Conservation (phyloP, 331 rosid species). For the Erythrophleum ivorense region DNA sequence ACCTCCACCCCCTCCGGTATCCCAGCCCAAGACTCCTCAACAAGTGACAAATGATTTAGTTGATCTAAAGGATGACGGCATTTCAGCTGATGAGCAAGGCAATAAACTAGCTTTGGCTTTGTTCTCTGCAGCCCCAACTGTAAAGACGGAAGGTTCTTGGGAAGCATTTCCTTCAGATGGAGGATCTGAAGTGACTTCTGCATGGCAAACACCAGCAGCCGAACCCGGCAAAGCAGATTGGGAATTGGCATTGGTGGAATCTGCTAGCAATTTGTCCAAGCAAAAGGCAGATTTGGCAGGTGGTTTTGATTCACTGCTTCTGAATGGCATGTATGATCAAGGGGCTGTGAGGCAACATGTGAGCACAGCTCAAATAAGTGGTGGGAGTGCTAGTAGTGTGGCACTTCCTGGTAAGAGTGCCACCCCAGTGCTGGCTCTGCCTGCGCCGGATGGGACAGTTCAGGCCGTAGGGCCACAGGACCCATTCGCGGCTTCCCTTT, state of each 20-base stretch:
- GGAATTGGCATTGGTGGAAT: conserved; percentile 87
- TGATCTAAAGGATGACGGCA: conserved; percentile 66
- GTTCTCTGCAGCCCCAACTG: conserved; percentile 62
- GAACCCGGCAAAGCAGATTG: conserved; percentile 85
- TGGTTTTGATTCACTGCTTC: conserved; percentile 77
- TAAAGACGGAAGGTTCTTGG: conserved; percentile 73
- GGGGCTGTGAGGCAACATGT: conserved; percentile 91
- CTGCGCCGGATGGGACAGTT: conserved; percentile 90
- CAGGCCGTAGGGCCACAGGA: conserved; percentile 75
- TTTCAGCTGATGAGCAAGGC: conserved; percentile 82
- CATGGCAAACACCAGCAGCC: conserved; percentile 86
- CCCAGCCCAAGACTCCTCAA: conserved; percentile 47
- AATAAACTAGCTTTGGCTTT: conserved; percentile 79
- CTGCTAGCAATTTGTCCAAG: conserved; percentile 61
- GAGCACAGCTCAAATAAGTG: conserved; percentile 64
- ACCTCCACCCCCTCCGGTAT: conserved; percentile 46
- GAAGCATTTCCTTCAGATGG: conserved; percentile 76
- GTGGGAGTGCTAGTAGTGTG: conserved; percentile 92
- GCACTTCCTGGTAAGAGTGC: conserved; percentile 69
- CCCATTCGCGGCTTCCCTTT: conserved; percentile 80
- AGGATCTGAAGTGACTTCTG: conserved; percentile 71
- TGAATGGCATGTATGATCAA: conserved; percentile 95
- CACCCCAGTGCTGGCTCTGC: conserved; percentile 69
- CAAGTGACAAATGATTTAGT: conserved; percentile 70
- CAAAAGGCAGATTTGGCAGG: conserved; percentile 81